A percentile compares a stretch with the other conserved stretches of the same genome.
These are phyloP conservation scores for Botrytis galanthina DNA, from an alignment of 2,329 filamentous ascomycete species.

Conservation along the genomic window DNA sequence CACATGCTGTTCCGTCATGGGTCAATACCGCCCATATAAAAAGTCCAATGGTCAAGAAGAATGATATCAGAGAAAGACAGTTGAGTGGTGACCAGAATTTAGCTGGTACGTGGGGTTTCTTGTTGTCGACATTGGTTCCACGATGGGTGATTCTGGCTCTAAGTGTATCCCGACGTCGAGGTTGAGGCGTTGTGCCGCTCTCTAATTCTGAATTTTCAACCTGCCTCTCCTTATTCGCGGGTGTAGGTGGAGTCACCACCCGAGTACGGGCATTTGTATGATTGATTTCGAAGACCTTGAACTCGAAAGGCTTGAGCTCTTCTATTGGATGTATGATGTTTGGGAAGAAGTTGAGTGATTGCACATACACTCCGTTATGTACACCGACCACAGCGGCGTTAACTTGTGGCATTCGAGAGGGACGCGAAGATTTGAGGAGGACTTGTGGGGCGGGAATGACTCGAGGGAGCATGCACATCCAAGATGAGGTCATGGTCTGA, in stretches of 20 bases:
- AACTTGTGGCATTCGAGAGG: conserved; percentile 54
- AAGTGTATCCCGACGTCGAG: conserved; percentile 23
- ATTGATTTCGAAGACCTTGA: conserved; percentile 49
- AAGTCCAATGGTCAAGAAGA: conserved; percentile 49
- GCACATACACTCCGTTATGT: conserved; percentile 53
- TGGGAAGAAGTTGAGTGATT: conserved; percentile 59
- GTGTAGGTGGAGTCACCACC: not conserved
- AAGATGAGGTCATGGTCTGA: conserved; percentile 58
- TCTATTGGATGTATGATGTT: conserved; percentile 59
- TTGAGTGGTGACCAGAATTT: conserved; percentile 52
- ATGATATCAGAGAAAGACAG: conserved; percentile 52
- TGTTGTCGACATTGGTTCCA: conserved; percentile 34
- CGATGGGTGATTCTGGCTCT: conserved; percentile 26
- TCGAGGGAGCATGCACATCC: conserved; percentile 56
- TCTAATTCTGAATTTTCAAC: conserved; percentile 7
- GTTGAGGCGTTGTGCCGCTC: conserved; percentile 17
- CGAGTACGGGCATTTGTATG: conserved; percentile 38
- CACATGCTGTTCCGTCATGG: conserved; percentile 50
- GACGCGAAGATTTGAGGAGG: conserved; percentile 55
- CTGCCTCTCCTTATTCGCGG: conserved; percentile 1
- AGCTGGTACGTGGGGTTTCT: conserved; percentile 50
- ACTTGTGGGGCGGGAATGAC: conserved; percentile 62
- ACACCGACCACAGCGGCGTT: conserved; percentile 57
- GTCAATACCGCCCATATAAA: conserved; percentile 45
- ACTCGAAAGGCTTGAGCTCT: conserved; percentile 47